Percentiles rank a stretch among this genome's conserved stretches.
These are phyloP conservation scores for Pistacia vera DNA, from an alignment of 345 rosid species.

Conservation along the genomic window DNA sequence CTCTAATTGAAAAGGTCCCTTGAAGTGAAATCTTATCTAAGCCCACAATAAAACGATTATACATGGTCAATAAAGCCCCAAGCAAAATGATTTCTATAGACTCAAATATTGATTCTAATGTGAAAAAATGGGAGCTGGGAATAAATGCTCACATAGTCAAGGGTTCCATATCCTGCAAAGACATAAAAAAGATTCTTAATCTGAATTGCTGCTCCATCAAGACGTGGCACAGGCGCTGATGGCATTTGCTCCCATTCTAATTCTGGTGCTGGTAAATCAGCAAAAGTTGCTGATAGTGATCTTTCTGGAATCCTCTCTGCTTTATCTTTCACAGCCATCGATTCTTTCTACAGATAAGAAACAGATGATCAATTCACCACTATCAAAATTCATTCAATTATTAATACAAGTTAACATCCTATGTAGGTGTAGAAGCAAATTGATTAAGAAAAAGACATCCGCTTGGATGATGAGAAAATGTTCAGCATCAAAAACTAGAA, in stretches of 20 bases:
- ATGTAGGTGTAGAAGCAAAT: neutral
- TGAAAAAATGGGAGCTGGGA: neutral
- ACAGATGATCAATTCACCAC: neutral
- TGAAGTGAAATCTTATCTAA: too few species aligned
- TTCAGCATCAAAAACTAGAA: neutral
- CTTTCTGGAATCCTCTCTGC: constrained; percentile 22
- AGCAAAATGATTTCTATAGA: neutral
- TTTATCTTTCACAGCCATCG: constrained; percentile 10
- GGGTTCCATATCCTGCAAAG: constrained; percentile 66
- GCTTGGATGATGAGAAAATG: neutral
- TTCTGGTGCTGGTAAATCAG: constrained; percentile 76
- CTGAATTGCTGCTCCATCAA: constrained; percentile 78
- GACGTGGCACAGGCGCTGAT: constrained; percentile 87
- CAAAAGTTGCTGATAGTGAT: constrained; percentile 61
- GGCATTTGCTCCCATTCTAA: constrained; percentile 77
- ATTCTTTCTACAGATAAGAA: constrained; percentile 36
- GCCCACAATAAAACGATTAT: neutral
- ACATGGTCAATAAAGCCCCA: neutral
- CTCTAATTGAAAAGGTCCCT: too few species aligned
- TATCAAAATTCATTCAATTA: neutral
- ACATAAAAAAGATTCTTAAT: constrained; percentile 69
- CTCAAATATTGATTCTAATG: neutral
- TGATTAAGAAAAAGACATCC: neutral
- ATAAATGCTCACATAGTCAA: constrained; percentile 54
- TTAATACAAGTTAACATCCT: neutral